These are phyloP conservation scores for Taphrina deformans DNA, from an alignment of 1,139 yeast genomes.

Conservation along the genomic window DNA sequence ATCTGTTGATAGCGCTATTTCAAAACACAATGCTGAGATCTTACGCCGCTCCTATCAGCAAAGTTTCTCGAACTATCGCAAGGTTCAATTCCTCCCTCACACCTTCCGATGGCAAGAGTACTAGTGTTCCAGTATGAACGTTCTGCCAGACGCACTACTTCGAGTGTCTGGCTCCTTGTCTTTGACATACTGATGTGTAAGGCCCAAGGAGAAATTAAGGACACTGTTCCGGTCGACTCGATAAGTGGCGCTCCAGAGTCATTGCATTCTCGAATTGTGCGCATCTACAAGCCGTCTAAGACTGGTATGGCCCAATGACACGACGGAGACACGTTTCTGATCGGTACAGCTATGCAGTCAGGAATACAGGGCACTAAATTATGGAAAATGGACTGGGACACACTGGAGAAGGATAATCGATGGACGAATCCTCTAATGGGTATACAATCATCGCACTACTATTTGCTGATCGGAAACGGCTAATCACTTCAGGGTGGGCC, in stretches of 20 bases:
- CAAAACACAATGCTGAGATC: slow-evolving; percentile 6
- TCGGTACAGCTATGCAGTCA: slow-evolving; percentile 61
- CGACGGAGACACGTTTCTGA: too few species aligned
- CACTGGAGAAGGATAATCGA: slow-evolving; percentile 71
- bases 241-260: slow-evolving; percentile 81
- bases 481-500: slow-evolving; percentile 59
- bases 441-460: background rate
- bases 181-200: background rate
- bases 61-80: background rate
- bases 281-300: slow-evolving; percentile 75
- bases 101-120: background rate
- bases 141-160: background rate
- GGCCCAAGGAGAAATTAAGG: slow-evolving; percentile 18
- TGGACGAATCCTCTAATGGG: slow-evolving; percentile 84
- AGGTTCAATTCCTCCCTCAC: slow-evolving; percentile 8
- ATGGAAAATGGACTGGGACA: slow-evolving; percentile 88
- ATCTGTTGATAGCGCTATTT: too few species aligned
- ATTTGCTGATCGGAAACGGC: background rate
- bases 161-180: background rate
- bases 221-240: slow-evolving; percentile 52
- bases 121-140: slow-evolving; percentile 5
- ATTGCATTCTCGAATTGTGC: slow-evolving; percentile 62
- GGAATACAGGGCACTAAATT: slow-evolving; percentile 52
- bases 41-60: background rate
- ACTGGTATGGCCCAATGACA: slow-evolving; percentile 55